Conservation (phyloP, 805 yeast species). For the Yarrowia alimentaria region DNA sequence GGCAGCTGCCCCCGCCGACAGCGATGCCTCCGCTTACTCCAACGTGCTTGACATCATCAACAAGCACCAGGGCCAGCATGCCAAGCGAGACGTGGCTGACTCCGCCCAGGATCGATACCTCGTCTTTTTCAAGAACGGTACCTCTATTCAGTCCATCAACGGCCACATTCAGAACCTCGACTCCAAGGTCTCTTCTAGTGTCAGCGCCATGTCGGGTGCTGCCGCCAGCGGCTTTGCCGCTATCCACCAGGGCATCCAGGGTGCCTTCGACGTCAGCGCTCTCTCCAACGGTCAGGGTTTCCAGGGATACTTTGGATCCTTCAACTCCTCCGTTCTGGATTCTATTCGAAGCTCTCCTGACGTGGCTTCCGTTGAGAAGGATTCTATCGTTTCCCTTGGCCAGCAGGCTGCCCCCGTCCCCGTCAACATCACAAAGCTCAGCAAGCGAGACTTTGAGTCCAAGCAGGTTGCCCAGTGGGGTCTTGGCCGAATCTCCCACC, state of each 20-base stretch:
- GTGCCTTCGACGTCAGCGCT: slow-evolving; percentile 8
- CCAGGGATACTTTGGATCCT: slow-evolving; percentile 22
- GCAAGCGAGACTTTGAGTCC: slow-evolving; percentile 49
- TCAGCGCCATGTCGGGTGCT: slow-evolving; percentile 15
- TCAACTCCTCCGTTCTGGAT: slow-evolving; percentile 16
- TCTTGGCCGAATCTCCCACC: slow-evolving; percentile 82
- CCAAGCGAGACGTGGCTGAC: slow-evolving; percentile 13
- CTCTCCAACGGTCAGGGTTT: slow-evolving; percentile 16
- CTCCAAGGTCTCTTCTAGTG: slow-evolving; percentile 2
- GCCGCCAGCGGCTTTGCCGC: slow-evolving; percentile 13
- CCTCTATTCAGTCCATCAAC: slow-evolving; percentile 19
- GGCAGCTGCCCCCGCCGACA: slow-evolving; percentile 21
- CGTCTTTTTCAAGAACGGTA: slow-evolving; percentile 16
- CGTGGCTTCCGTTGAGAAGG: slow-evolving; percentile 57
- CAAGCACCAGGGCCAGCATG: slow-evolving; percentile 22
- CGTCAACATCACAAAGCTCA: slow-evolving; percentile 17
- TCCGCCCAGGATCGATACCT: slow-evolving; percentile 18
- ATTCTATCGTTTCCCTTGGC: slow-evolving; percentile 53
- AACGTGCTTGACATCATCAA: slow-evolving; percentile 14
- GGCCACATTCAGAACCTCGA: slow-evolving; percentile 16
- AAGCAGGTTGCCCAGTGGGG: slow-evolving; percentile 81
- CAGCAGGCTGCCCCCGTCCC: slow-evolving; percentile 3
- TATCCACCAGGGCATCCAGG: slow-evolving; percentile 21
- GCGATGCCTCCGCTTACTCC: slow-evolving; percentile 20
- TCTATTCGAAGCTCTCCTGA: slow-evolving; percentile 15